These are phyloP conservation scores for Dacryopinax spathularia DNA, from an alignment of 768 basidiomycete genomes.

Conservation along the genomic window DNA sequence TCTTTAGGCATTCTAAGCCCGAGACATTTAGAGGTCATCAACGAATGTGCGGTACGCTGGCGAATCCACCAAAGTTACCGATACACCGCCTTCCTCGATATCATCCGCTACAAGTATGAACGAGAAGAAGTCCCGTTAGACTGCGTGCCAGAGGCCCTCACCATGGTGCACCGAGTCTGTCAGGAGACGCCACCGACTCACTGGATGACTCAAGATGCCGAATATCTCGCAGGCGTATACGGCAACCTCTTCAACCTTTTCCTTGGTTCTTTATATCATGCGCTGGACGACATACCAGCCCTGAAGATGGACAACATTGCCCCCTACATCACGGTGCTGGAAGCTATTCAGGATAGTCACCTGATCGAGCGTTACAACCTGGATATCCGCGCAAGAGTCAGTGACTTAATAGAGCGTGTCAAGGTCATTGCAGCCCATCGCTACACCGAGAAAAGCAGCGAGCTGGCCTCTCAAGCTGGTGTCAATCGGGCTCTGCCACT, in stretches of 20 bases:
- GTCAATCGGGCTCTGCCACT: conserved; percentile 72
- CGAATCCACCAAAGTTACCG: conserved; percentile 68
- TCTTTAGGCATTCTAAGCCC: conserved; percentile 78
- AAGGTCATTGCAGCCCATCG: conserved; percentile 43
- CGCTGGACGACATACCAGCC: conserved; percentile 60
- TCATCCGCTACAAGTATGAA: conserved; percentile 77
- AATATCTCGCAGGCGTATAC: conserved; percentile 53
- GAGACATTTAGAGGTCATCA: conserved; percentile 65
- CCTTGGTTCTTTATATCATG: conserved; percentile 68
- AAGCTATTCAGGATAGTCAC: conserved; percentile 53
- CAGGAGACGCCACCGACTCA: conserved; percentile 54
- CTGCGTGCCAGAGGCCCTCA: conserved; percentile 82
- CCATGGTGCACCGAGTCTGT: conserved; percentile 53
- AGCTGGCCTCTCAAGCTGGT: conserved; percentile 47
- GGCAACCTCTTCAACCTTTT: conserved; percentile 74
- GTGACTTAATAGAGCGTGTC: conserved; percentile 53
- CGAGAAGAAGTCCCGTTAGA: conserved; percentile 84
- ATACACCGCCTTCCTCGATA: conserved; percentile 64
- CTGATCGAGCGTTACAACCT: conserved; percentile 60
- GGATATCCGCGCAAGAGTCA: conserved; percentile 51
- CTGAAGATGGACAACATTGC: conserved; percentile 58
- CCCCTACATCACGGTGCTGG: conserved; percentile 51
- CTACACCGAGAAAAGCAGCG: conserved; percentile 49
- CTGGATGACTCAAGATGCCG: conserved; percentile 68
- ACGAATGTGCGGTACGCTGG: conserved; percentile 83